Evolutionary conservation across 768 basidiomycete genomes (phyloP).

Genomic region (Naganishia antarctica): DNA sequence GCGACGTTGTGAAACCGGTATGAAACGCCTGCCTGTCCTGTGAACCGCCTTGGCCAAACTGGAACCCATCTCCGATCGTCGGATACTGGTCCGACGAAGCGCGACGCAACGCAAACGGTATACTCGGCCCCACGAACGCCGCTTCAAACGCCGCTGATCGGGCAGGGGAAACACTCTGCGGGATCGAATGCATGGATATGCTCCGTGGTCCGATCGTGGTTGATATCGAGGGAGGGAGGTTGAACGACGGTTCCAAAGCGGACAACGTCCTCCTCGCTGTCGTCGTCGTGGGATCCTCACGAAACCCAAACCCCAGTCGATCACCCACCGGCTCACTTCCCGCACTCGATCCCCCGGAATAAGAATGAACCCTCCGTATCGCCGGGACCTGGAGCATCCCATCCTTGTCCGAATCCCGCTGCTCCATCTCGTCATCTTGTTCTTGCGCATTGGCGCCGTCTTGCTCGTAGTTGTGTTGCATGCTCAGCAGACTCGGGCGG

Average conservation of each 20-base stretch:
- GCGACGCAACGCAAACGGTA: constrained; percentile 11
- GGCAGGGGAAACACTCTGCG: neutral
- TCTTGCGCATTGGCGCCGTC: neutral
- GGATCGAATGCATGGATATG: constrained; percentile 2
- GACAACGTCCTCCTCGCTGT: neutral
- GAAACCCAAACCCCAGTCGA: too few relatives aligned
- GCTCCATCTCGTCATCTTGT: neutral
- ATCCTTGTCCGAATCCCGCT: neutral
- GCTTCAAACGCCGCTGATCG: neutral
- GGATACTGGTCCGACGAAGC: constrained; percentile 6
- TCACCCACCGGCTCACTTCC: too few relatives aligned
- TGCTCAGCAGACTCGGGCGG: constrained; percentile 19
- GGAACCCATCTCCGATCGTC: neutral
- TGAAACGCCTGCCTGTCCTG: neutral
- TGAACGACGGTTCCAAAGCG: neutral
- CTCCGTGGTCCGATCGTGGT: neutral
- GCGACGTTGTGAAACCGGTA: too few relatives aligned
- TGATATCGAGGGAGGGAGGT: neutral
- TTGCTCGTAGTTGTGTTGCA: constrained; percentile 21
- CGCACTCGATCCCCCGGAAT: constrained; percentile 6
- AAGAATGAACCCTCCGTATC: constrained; percentile 13
- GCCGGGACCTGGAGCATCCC: neutral
- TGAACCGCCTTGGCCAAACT: neutral
- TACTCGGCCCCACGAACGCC: neutral
- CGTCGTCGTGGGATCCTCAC: too few relatives aligned